phyloP scores from a whole-genome alignment of 768 basidiomycete species.

The Lactarius quietus region DNA sequence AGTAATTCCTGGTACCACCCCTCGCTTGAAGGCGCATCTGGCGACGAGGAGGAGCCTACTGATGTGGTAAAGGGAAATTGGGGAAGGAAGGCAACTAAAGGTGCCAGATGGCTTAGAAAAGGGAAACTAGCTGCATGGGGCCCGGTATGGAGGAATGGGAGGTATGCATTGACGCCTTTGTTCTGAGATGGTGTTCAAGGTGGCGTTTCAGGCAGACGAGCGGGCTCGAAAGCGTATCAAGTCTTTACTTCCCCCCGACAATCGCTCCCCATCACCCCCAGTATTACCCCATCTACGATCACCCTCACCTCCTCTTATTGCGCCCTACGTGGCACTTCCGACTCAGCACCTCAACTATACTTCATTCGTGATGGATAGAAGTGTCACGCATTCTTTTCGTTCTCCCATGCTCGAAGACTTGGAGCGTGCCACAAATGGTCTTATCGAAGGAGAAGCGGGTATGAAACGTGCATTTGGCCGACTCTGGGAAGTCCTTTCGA shows the following conservation, averaged over 20 bases:
- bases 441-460: constrained; percentile 78
- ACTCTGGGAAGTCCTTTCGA: constrained; percentile 77
- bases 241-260: constrained; percentile 53
- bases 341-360: constrained; percentile 71
- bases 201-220: constrained; percentile 60
- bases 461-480: constrained; percentile 72
- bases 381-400: constrained; percentile 80
- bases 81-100: constrained; percentile 73
- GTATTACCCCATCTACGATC: constrained; percentile 71
- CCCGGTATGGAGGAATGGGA: constrained; percentile 83
- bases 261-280: constrained; percentile 69
- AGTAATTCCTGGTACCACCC: constrained; percentile 83
- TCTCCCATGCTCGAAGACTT: constrained; percentile 74
- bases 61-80: constrained; percentile 67
- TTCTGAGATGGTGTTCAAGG: constrained; percentile 21
- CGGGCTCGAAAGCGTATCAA: constrained; percentile 79
- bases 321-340: constrained; percentile 70
- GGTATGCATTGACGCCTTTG: constrained; percentile 40
- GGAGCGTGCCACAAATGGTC: constrained; percentile 74
- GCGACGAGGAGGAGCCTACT: constrained; percentile 47
- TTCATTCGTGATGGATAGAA: constrained; percentile 82
- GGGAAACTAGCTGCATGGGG: constrained; percentile 86
- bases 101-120: constrained; percentile 77
- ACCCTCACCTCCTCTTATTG: constrained; percentile 71
- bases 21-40: constrained; percentile 66